phyloP scores from a whole-genome alignment of 257 asterid species.

The Jacaranda mimosifolia region DNA sequence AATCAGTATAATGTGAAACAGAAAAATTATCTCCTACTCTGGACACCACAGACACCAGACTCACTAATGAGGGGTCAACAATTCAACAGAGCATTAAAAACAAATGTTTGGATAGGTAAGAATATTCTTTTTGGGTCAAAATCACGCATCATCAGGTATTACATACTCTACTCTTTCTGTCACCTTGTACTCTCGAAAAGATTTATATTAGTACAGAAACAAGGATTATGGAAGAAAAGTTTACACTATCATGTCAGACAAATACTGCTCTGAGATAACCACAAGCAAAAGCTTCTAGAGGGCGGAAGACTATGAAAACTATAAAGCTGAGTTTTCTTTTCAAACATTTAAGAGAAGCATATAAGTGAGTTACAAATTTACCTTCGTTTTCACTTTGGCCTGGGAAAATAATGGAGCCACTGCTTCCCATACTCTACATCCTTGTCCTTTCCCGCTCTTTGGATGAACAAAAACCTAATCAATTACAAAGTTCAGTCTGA shows the following conservation, averaged over 20 bases:
- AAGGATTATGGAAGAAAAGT: constrained; percentile 1
- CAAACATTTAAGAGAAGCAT: constrained; percentile 4
- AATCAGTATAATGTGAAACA: not conserved
- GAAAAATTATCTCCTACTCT: not conserved
- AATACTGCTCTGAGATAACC: constrained; percentile 14
- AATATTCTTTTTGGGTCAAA: not conserved
- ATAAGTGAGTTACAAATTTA: constrained; percentile 35
- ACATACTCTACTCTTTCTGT: not conserved
- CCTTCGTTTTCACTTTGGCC: constrained; percentile 91
- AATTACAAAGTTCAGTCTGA: constrained; percentile 43
- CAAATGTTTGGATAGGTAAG: not conserved
- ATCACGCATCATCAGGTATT: no score
- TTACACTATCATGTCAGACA: constrained; percentile 17
- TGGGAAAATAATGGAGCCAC: constrained; percentile 88
- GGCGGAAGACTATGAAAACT: constrained; percentile 7
- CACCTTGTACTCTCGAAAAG: not conserved
- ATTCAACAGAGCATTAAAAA: not conserved
- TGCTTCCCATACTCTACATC: constrained; percentile 81
- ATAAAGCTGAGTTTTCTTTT: constrained; percentile 4
- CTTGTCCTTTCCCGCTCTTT: constrained; percentile 91
- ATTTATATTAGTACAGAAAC: not conserved
- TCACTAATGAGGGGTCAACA: not conserved
- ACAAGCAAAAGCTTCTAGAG: constrained; percentile 5
- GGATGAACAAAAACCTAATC: constrained; percentile 94
- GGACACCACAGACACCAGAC: not conserved